Base-by-base conservation (phyloP, 148 eudicot genomes). In the Persicaria tinctoria region DNA sequence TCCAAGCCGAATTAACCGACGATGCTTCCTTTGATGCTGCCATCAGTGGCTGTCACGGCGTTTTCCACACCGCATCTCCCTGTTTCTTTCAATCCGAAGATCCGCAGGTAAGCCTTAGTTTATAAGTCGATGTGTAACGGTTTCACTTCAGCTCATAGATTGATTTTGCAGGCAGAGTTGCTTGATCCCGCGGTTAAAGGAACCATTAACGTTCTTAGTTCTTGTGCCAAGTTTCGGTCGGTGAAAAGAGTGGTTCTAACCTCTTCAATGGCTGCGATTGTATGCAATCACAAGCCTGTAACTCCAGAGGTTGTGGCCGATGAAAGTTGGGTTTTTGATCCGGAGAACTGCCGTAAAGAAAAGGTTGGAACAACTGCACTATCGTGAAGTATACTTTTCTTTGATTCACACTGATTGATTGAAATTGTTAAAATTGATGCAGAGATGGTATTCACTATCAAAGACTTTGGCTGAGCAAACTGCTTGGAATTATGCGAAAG, bases 111-210 rank as follows among this genome's bases (percentile, higher is more conserved):
- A n/a, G n/a, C n/a, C n/a, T n/a, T n/a, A n/a, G n/a, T n/a, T n/a
- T n/a, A n/a, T n/a, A n/a, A n/a, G n/a, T n/a, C n/a, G n/a, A n/a
- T n/a, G n/a, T n/a, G n/a, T n/a, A n/a, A n/a, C n/a, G n/a, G n/a
- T n/a, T n/a, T n/a, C n/a, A n/a, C n/a, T n/a, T n/a, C n/a, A n/a
- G 27, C 27, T 23, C 0, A 23, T 23, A 23, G 27, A 23, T 23
- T 23, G 41, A 32, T 32, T 32, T 32, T 64, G 70, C 80, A 88
- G 92, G 83, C 62, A 4, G 87, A 88, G 62, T 45, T 86, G 72
- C 53, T 88, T 62, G 89, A 88, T 48, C 89, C 91, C 14, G 89
- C 89, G 3, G 85, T 88, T 47, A 84, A 88, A 66, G 91, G 91
- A 73, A 86, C 91, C 0, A 80, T 84, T 12, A 84, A 86, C 76